Evolutionary conservation across 768 basidiomycete species (phyloP).

Genomic region (Boletus tomentosulus): DNA sequence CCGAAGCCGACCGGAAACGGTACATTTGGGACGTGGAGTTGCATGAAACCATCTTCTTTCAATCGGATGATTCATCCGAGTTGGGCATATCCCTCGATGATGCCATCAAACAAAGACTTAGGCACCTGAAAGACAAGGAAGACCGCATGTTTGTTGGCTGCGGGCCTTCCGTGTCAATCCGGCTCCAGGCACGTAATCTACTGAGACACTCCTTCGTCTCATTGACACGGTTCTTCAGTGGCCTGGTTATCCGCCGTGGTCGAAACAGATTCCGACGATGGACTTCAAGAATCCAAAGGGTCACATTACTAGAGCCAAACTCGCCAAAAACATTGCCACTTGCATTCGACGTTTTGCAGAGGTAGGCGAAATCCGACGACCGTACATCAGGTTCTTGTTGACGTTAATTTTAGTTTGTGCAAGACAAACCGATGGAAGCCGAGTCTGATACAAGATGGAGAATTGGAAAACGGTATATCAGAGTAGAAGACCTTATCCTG

Average conservation of each 20-base stretch:
- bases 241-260: conserved; percentile 78
- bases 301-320: conserved; percentile 70
- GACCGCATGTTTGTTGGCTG: conserved; percentile 66
- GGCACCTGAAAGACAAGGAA: conserved; percentile 52
- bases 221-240: conserved; percentile 43
- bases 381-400: not conserved
- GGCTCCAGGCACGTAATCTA: conserved; percentile 55
- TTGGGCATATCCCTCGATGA: conserved; percentile 63
- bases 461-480: conserved; percentile 55
- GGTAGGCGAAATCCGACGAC: conserved; percentile 32
- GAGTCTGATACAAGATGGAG: conserved; percentile 59
- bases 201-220: not conserved
- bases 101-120: conserved; percentile 57
- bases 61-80: conserved; percentile 46
- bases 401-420: conserved; percentile 41
- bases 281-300: conserved; percentile 77
- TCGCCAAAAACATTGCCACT: conserved; percentile 78
- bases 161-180: conserved; percentile 77
- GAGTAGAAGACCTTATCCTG: conserved; percentile 62
- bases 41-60: conserved; percentile 63
- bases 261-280: conserved; percentile 76
- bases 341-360: conserved; percentile 66
- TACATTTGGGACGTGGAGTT: conserved; percentile 70
- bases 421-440: conserved; percentile 54
- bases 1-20: conserved; percentile 69